These are phyloP conservation scores for Fusarium virguliforme DNA, from an alignment of 2,329 filamentous ascomycete species.

Conservation along the genomic window DNA sequence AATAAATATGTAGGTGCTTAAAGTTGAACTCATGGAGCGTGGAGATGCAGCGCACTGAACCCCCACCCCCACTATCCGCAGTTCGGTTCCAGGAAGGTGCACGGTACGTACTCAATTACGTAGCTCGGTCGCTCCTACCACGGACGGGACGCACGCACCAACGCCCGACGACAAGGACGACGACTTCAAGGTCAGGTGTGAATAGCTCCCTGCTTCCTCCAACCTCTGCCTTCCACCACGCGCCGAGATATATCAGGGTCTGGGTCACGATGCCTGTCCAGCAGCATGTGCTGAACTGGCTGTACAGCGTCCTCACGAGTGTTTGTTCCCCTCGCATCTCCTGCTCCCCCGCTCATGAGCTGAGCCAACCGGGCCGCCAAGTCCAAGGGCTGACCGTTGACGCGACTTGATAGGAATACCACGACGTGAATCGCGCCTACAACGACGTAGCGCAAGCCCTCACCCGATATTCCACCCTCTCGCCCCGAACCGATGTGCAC, in stretches of 20 bases:
- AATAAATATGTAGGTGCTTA: too few species aligned
- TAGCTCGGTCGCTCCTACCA: slow-evolving; percentile 33
- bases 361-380: not conserved
- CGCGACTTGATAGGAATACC: slow-evolving; percentile 80
- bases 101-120: slow-evolving; percentile 45
- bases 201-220: slow-evolving; percentile 29
- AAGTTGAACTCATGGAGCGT: too few species aligned
- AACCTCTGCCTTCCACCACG: not conserved
- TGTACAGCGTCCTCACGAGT: slow-evolving; percentile 90
- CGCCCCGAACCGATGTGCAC: slow-evolving; percentile 93
- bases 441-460: slow-evolving; percentile 90
- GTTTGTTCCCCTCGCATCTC: slow-evolving; percentile 61
- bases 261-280: slow-evolving; percentile 76
- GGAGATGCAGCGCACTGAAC: not conserved
- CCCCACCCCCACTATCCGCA: slow-evolving; percentile 43
- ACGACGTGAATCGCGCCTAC: slow-evolving; percentile 93
- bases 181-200: slow-evolving; percentile 38
- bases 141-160: slow-evolving; percentile 40
- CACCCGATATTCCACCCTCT: slow-evolving; percentile 83
- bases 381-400: slow-evolving; percentile 28
- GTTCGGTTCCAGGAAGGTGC: slow-evolving; percentile 37
- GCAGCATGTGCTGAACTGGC: slow-evolving; percentile 93
- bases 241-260: not conserved
- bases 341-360: slow-evolving; percentile 24
- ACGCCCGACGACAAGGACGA: slow-evolving; percentile 30